These are phyloP conservation scores for Ogataea angusta DNA, from an alignment of 805 yeast species.

Conservation along the genomic window DNA sequence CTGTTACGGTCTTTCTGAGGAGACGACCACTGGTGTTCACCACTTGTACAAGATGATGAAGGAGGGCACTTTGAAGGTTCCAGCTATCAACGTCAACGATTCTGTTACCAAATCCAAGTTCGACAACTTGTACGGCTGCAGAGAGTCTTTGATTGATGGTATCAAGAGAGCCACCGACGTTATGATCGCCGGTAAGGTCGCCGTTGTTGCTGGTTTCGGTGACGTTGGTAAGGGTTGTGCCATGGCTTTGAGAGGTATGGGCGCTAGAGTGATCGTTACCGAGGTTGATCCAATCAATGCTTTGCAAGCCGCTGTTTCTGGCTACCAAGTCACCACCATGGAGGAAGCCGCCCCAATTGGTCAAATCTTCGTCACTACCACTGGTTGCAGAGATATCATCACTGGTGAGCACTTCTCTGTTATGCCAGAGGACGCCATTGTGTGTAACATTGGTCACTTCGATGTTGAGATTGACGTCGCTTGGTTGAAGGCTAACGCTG, in stretches of 20 bases:
- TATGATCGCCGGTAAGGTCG: constrained; percentile 99
- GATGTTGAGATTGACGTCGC: constrained; percentile 99
- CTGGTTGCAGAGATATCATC: constrained; percentile 99
- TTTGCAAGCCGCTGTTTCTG: constrained; percentile 98
- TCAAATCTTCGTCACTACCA: constrained; percentile 98
- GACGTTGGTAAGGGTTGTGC: constrained; percentile 99
- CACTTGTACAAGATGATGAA: constrained; percentile 94
- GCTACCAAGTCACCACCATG: constrained; percentile 95
- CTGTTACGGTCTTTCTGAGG: constrained; percentile 97
- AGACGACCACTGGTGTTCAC: constrained; percentile 99
- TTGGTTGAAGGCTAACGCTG: constrained; percentile 94
- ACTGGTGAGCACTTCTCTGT: constrained; percentile 77
- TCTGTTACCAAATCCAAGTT: constrained; percentile 98
- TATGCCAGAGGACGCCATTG: constrained; percentile 99
- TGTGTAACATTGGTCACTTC: constrained; percentile 99
- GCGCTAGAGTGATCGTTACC: constrained; percentile 96
- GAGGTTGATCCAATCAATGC: constrained; percentile 99
- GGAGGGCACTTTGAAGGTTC: constrained; percentile 88
- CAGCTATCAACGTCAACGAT: constrained; percentile 99
- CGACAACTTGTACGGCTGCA: constrained; percentile 99
- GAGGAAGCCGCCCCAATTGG: constrained; percentile 90
- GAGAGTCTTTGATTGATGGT: constrained; percentile 98
- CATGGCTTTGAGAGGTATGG: constrained; percentile 97
- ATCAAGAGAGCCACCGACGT: constrained; percentile 99
- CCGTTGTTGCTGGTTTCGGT: constrained; percentile 99